Evolutionary conservation across 768 basidiomycete species (phyloP), one percentile per base, ranked within the genome.

Genomic region (Mycena kentingensis): DNA sequence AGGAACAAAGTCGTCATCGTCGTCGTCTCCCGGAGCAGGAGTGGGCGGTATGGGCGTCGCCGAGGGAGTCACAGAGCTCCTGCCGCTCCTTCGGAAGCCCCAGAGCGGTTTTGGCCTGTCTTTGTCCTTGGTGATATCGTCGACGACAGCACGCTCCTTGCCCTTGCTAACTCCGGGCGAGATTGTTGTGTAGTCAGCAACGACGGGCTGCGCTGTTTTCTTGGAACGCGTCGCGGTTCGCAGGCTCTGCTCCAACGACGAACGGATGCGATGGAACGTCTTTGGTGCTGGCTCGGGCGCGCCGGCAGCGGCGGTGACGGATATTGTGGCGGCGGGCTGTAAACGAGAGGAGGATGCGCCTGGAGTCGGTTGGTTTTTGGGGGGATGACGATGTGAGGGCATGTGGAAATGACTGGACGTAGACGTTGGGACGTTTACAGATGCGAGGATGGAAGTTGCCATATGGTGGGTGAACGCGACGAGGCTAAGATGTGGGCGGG

Each of bases 211-310:
- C 2, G 73, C 61, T 7, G 67, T 41, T 58, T 77, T 78, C 70
- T 73, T 82, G 29, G 83, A 80, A 47, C 83, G 77, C 11, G 84
- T 84, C 46, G 84, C 84, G 12, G 79, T 78, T 44, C 84, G 80
- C 32, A 89, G 57, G 60, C 80, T 83, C 57, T 87, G 83, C 61
- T 86, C 86, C 21, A 90, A 68, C 5, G 85, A 81, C 3, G 85
- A 81, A 49, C 83, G 82, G 51, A 89, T 69, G 35, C 85, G 81
- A 62, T 79, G 79, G 63, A 89, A 83, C 5, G 84, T 74, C 61
- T 75, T 82, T 34, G 78, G 73, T 0, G 72, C 64, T 16, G 77
- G 66, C 44, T 78, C 76, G 26, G 74, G 67, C 10, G 64, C 54
- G 36, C 71, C 60, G 56, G 67, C 52, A 39, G 61, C 58, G 51